phyloP scores from a whole-genome alignment of 1,284 basidiomycete species.

The Microbotryomycetes sp. region DNA sequence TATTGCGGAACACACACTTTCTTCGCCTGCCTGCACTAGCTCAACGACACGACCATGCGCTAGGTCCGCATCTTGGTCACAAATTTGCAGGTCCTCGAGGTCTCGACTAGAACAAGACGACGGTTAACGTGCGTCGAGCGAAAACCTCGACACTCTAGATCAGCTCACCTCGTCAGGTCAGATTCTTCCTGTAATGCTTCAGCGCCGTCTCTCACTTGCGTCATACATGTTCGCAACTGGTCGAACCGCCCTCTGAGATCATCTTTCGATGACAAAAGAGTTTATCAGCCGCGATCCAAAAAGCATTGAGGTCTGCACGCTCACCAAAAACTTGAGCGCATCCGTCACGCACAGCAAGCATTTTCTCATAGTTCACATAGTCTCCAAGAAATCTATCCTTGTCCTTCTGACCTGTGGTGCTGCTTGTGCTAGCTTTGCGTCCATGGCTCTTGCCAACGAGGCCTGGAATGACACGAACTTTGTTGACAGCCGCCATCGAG shows the following conservation, averaged over 20 bases:
- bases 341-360: constrained; percentile 34
- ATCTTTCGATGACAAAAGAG: neutral
- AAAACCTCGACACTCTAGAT: neutral
- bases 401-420: constrained; percentile 10
- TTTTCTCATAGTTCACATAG: constrained; percentile 35
- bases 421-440: neutral
- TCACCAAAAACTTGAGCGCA: constrained; percentile 32
- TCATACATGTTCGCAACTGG: constrained; percentile 19
- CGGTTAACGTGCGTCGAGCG: neutral
- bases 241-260: constrained; percentile 15
- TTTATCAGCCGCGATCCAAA: neutral
- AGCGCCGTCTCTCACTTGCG: constrained; percentile 19
- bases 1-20: constrained; percentile 15
- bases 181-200: constrained; percentile 28
- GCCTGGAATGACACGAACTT: constrained; percentile 22
- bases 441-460: constrained; percentile 2
- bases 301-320: neutral
- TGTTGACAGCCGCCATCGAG: constrained; percentile 27
- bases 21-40: constrained; percentile 23
- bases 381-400: constrained; percentile 33
- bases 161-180: constrained; percentile 23
- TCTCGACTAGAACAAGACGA: constrained; percentile 11
- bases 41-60: constrained; percentile 29
- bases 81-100: constrained; percentile 34
- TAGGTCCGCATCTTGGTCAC: constrained; percentile 33